Evolutionary conservation across 306 rosid genomes (phyloP).

Genomic region (Castanospermum australe): DNA sequence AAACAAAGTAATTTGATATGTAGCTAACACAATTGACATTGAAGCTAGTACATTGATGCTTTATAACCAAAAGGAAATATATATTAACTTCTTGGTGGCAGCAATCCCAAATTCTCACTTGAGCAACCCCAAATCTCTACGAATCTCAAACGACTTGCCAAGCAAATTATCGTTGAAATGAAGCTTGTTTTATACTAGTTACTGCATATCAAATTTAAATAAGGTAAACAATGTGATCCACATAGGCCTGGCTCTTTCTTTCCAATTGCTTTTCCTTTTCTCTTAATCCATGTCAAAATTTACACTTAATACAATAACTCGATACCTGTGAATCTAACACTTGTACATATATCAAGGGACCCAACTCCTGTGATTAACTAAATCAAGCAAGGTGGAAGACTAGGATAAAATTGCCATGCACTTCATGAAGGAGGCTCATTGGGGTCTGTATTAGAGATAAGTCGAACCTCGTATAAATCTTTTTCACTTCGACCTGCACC

Average conservation of each 20-base stretch:
- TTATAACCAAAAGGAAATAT: too few relatives aligned
- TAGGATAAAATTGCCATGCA: slow-evolving; percentile 26
- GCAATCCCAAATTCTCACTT: background rate
- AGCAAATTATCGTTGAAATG: background rate
- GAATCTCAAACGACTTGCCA: background rate
- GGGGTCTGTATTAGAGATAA: slow-evolving; percentile 60
- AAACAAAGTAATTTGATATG: too few relatives aligned
- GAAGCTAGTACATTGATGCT: too few relatives aligned
- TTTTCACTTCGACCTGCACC: slow-evolving; percentile 70
- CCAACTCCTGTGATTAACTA: slow-evolving; percentile 34
- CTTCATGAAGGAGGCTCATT: slow-evolving; percentile 38
- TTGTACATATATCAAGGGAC: slow-evolving; percentile 41
- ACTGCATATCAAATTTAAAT: background rate
- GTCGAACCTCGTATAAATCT: slow-evolving; percentile 75
- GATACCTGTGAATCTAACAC: slow-evolving; percentile 37
- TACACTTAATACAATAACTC: slow-evolving; percentile 19
- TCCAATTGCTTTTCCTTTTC: slow-evolving; percentile 24
- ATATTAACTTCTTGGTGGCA: background rate
- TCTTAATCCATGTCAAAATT: slow-evolving; percentile 36
- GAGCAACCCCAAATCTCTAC: background rate
- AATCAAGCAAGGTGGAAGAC: slow-evolving; percentile 29
- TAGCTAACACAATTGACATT: too few relatives aligned
- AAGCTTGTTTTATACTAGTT: background rate
- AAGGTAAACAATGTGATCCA: background rate
- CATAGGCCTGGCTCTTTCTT: slow-evolving; percentile 1